Conservation (phyloP, 75 land plant genomes). For the Cupressus sempervirens region DNA sequence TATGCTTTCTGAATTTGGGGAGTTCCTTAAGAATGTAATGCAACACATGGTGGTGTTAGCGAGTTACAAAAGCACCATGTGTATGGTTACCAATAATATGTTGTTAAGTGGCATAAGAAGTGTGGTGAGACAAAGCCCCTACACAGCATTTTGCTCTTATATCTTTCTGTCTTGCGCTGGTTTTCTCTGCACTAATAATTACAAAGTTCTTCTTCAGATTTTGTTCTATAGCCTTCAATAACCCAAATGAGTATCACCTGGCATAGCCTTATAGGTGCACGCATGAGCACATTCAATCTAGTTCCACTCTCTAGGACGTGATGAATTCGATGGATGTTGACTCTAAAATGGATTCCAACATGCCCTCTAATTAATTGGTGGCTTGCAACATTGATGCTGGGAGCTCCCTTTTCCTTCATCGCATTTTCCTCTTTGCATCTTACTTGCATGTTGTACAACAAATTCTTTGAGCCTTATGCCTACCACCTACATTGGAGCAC, state of each 20-base stretch:
- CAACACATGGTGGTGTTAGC: constrained; percentile 26
- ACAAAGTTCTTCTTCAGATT: constrained; percentile 49
- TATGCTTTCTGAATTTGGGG: neutral
- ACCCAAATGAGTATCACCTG: neutral
- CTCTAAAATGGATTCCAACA: no score
- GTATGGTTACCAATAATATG: constrained; percentile 40
- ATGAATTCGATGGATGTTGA: no score
- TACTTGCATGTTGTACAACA: no score
- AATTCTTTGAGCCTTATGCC: no score
- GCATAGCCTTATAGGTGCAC: neutral
- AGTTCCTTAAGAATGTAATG: constrained; percentile 22
- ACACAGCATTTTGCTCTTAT: constrained; percentile 54
- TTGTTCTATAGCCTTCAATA: constrained; percentile 38
- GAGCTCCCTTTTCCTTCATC: no score
- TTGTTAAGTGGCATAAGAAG: constrained; percentile 25
- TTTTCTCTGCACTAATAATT: constrained; percentile 23
- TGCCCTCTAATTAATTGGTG: no score
- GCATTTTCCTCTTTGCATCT: no score
- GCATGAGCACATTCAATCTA: neutral
- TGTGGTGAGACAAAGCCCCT: constrained; percentile 46
- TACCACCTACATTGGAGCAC: no score
- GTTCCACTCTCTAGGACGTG: no score
- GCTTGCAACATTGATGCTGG: no score
- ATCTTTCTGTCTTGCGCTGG: constrained; percentile 32
- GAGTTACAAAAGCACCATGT: constrained; percentile 28